Evolutionary conservation across 2,329 filamentous ascomycete species (phyloP).

Genomic region (Arthroderma uncinatum): DNA sequence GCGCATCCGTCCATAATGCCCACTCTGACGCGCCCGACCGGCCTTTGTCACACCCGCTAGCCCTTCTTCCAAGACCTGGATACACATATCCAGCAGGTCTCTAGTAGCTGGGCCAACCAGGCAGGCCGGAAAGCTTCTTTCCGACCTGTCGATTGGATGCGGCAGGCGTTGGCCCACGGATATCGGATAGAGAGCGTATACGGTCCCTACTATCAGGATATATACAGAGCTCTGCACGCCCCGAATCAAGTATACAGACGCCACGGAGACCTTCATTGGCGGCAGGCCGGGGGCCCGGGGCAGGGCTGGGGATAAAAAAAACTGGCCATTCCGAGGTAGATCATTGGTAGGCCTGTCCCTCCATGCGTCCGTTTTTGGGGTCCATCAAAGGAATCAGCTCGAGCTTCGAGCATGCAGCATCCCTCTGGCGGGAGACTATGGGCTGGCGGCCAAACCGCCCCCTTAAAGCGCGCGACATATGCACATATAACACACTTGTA

Average conservation of each 20-base stretch:
- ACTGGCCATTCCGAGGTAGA: not conserved
- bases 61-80: not conserved
- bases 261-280: not conserved
- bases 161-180: not conserved
- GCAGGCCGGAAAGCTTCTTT: not conserved
- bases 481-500: too few relatives aligned
- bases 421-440: too few relatives aligned
- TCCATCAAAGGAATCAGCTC: not conserved
- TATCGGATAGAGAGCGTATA: not conserved
- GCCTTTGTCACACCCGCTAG: conserved; percentile 1
- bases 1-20: not conserved
- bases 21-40: not conserved
- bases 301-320: not conserved
- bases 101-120: not conserved
- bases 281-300: too few relatives aligned
- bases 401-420: not conserved
- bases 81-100: not conserved
- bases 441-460: too few relatives aligned
- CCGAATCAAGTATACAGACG: not conserved
- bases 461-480: too few relatives aligned
- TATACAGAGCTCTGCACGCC: not conserved
- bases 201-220: too few relatives aligned
- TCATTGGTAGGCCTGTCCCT: not conserved
- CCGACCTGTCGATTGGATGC: not conserved
- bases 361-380: not conserved